A percentile compares a stretch with the other conserved stretches of the same genome.
These are phyloP conservation scores for Phytophthora colocasiae DNA, from an alignment of 352 stramenopile genomes.

Conservation along the genomic window DNA sequence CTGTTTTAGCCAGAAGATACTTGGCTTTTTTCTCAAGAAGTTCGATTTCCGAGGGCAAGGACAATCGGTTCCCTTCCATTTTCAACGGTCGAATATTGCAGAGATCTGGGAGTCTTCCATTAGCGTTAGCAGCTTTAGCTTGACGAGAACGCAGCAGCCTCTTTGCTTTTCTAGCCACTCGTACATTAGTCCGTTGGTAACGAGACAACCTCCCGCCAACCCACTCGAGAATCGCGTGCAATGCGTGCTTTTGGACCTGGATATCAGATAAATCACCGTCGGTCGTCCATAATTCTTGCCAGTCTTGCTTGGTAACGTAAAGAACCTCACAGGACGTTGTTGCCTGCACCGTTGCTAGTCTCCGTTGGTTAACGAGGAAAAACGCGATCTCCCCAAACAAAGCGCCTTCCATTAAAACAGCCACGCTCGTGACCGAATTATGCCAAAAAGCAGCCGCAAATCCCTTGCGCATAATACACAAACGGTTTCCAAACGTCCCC, in stretches of 20 bases:
- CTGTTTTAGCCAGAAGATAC: slow-evolving; percentile 58
- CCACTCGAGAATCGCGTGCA: slow-evolving; percentile 72
- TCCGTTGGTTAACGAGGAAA: slow-evolving; percentile 62
- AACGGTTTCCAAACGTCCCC: slow-evolving; percentile 57
- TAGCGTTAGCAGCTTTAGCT: not conserved
- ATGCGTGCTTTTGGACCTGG: slow-evolving; percentile 61
- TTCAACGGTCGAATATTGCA: slow-evolving; percentile 4
- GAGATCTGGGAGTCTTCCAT: slow-evolving; percentile 3
- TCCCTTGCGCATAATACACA: slow-evolving; percentile 75
- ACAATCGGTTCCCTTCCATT: slow-evolving; percentile 17
- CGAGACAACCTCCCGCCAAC: slow-evolving; percentile 44
- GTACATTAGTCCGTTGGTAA: slow-evolving; percentile 53
- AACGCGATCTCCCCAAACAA: slow-evolving; percentile 79
- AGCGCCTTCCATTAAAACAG: slow-evolving; percentile 63
- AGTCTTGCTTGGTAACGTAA: slow-evolving; percentile 68
- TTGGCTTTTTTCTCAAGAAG: slow-evolving; percentile 69
- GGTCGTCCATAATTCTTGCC: slow-evolving; percentile 66
- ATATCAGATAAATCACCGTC: slow-evolving; percentile 45
- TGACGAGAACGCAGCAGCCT: slow-evolving; percentile 21
- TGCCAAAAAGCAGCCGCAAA: slow-evolving; percentile 64
- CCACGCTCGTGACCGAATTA: slow-evolving; percentile 55
- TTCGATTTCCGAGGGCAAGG: slow-evolving; percentile 41
- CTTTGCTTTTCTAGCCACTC: slow-evolving; percentile 51
- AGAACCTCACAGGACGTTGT: slow-evolving; percentile 71
- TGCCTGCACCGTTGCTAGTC: slow-evolving; percentile 69